Evolutionary conservation across 306 rosid genomes (phyloP).

Genomic region (Ormosia emarginata): DNA sequence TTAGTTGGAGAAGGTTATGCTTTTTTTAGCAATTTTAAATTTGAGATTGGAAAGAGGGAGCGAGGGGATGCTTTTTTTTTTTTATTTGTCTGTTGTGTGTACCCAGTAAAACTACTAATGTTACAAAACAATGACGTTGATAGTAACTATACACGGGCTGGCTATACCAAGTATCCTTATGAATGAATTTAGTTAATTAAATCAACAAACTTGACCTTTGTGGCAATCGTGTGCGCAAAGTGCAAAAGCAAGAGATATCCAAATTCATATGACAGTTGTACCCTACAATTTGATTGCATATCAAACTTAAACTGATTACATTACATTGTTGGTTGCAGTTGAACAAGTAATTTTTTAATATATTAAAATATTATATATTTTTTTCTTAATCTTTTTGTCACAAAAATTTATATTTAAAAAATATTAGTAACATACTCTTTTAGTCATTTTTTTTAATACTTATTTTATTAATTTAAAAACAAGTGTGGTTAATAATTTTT

Average conservation of each 20-base stretch:
- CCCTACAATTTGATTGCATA: neutral
- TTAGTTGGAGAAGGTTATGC: conserved; percentile 13
- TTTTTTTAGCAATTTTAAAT: neutral
- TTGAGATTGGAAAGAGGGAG: neutral
- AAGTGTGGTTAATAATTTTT: too few relatives aligned
- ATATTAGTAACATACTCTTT: too few relatives aligned
- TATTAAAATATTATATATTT: too few relatives aligned
- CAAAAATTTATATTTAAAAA: too few relatives aligned
- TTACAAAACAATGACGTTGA: neutral
- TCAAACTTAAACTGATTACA: too few relatives aligned
- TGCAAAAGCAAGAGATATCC: neutral
- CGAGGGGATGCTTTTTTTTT: neutral
- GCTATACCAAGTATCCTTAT: neutral
- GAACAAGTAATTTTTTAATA: too few relatives aligned
- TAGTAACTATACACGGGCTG: neutral
- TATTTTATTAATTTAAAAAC: too few relatives aligned
- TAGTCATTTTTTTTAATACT: too few relatives aligned
- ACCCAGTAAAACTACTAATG: neutral
- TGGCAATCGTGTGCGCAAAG: neutral
- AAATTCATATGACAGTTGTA: neutral
- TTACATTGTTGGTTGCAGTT: too few relatives aligned
- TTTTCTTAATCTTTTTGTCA: too few relatives aligned
- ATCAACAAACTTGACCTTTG: neutral
- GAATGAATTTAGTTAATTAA: neutral
- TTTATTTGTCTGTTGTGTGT: neutral